Percentiles rank a stretch among this genome's conserved stretches.
Evolutionary conservation across 2,329 filamentous ascomycete species (phyloP).

Genomic region (Penicillium sp.): DNA sequence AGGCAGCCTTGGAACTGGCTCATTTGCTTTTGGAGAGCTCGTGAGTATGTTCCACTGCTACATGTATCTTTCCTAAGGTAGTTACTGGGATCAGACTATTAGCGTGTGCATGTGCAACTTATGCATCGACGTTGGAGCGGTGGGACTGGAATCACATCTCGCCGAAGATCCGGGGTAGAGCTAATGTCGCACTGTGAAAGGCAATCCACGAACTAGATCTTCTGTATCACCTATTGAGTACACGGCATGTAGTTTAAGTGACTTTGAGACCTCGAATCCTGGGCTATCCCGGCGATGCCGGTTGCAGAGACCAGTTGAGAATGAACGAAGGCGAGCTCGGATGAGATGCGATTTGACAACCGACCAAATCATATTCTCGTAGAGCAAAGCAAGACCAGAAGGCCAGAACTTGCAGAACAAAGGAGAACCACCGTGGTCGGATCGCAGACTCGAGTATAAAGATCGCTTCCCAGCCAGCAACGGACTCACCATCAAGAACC

Average conservation of each 20-base stretch:
- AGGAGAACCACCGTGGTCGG: neutral
- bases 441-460: conserved; percentile 3
- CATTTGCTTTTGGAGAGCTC: neutral
- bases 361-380: neutral
- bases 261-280: neutral
- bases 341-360: neutral
- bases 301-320: neutral
- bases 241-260: neutral
- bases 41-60: neutral
- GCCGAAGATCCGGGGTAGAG: neutral
- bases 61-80: too few relatives aligned
- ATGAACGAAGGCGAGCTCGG: neutral
- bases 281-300: neutral
- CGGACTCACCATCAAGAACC: neutral
- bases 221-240: neutral
- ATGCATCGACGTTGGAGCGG: neutral
- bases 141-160: neutral
- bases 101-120: neutral
- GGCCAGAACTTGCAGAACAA: too few relatives aligned
- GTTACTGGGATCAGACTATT: neutral
- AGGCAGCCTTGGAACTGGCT: neutral
- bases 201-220: neutral
- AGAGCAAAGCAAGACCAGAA: neutral
- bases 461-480: neutral
- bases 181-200: neutral